Conservation (phyloP, 306 rosid species). For the Purshia tridentata region DNA sequence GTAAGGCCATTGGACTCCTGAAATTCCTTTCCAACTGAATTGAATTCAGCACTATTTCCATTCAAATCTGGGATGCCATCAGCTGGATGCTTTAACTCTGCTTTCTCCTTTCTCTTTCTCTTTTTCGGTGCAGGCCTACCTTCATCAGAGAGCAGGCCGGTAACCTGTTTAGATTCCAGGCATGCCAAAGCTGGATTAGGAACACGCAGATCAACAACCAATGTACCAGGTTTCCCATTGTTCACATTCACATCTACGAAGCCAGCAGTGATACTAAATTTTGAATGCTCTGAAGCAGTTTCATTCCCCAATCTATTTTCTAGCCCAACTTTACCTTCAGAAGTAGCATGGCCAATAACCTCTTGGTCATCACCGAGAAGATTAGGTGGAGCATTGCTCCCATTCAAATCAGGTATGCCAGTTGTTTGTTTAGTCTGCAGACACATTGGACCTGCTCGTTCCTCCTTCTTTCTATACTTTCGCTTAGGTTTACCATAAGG, state of each 20-base stretch:
- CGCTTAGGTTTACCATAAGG: constrained; percentile 31
- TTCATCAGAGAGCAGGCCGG: constrained; percentile 7
- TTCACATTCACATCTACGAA: constrained; percentile 14
- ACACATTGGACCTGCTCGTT: constrained; percentile 19
- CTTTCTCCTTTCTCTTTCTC: constrained; percentile 47
- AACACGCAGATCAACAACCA: constrained; percentile 40
- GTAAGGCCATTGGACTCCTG: constrained; percentile 33
- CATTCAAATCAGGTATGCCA: constrained; percentile 51
- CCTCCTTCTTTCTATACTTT: constrained; percentile 34
- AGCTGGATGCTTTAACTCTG: constrained; percentile 28
- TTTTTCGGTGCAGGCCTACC: constrained; percentile 28
- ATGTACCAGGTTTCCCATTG: constrained; percentile 33
- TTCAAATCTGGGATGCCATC: constrained; percentile 70
- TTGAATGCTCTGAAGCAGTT: constrained; percentile 23
- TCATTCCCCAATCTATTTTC: constrained; percentile 37
- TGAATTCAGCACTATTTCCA: constrained; percentile 38
- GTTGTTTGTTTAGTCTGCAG: constrained; percentile 34
- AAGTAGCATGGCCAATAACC: constrained; percentile 27
- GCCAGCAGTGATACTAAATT: constrained; percentile 21
- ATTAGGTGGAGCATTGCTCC: constrained; percentile 24
- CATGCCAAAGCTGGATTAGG: constrained; percentile 13
- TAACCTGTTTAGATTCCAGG: constrained; percentile 10
- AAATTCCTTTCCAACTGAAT: constrained; percentile 32
- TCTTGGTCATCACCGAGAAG: constrained; percentile 27
- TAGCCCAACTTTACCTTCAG: constrained; percentile 36